Base-by-base conservation (phyloP, 2,329 filamentous ascomycete species). In the Trichoderma atrobrunneum region DNA sequence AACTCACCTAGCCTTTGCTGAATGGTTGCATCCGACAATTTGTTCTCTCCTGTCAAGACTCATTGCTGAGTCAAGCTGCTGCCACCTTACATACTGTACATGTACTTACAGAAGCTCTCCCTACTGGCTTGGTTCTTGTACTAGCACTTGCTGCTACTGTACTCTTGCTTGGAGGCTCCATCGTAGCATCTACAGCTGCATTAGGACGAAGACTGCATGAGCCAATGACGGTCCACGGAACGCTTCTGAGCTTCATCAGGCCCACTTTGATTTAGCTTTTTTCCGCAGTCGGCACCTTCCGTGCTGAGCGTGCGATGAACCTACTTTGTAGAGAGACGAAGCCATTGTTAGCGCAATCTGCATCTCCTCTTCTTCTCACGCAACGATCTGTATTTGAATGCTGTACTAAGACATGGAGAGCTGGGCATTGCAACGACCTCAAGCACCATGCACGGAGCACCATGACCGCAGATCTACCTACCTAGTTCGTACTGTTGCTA, bases 271-370 rank as follows among this genome's bases (percentile, higher is more conserved):
- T 34, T 70, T 70, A 62, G 66, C 66, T 62, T 70, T 70, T 70
- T 70, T 54, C 66, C 66, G 66, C 66, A 70, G 66, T 70, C 66
- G 66, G 66, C 66, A 70, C 39, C 57, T 70, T 70, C 66, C 66
- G 66, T 70, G 66, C 34, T 61, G 39, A 70, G 66, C 43, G 28
- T 21, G 28, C 57, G 39, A 70, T 18, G 56, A 61, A 61, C 65
- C 34, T 28, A 57, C 43, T 24, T 24, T 68, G 48, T 36, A 70
- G n/a, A 51, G 57, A 62, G 24, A 28, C 34, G n/a, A 28, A 36
- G 66, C 34, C 39, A 14, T 54, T 62, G 56, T 70, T 61, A 11
- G 21, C 28, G 36, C 34, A 61, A 60, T 69, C 66, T 24, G 28
- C 51, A 39, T 24, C 56, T 10, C 48, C 28, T 65, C 30, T 30